Base-by-base conservation (phyloP, 2,329 filamentous ascomycete genomes). In the Onygenales sp. region DNA sequence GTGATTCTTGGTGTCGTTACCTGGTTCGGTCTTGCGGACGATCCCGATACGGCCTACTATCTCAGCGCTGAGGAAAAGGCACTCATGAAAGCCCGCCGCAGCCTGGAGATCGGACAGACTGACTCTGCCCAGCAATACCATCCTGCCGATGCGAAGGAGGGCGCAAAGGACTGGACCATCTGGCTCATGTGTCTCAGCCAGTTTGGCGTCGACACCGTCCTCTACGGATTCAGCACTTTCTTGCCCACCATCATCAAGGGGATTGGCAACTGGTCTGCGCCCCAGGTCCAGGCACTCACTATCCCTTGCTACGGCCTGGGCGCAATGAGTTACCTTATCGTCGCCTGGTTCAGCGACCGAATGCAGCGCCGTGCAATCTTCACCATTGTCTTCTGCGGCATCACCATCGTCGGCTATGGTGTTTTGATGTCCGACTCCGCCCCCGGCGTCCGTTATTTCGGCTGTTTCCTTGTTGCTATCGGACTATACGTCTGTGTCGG, bases 171-270 rank as follows among this genome's bases (percentile, higher is more conserved):
- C 67, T 89, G 85, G 85, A 89, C 86, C 65, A 80, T 88, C 27
- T 89, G 83, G 76, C 70, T 78, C 1, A 89, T 89, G 64, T 84
- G 78, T 58, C 66, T 82, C 39, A 85, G 75, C 5, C 85, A 89
- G 65, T 90, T 90, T 63, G 85, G 86, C 4, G 77, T 79, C 13
- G 85, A 89, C 62, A 87, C 84, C 1, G 86, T 90, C 81, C 75
- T 91, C 0, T 91, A 91, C 62, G 85, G 86, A 4, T 90, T 83
- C 67, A 85, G 82, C 49, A 89, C 85, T 0, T 91, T 91, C 64
- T 70, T 92, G 44, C 87, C 87, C 0, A 89, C 86, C 4, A 91
- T 92, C 59, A 89, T 92, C 66, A 75, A 80, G 43, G 82, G 78
- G 3, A 79, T 91, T 50, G 84, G 85, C 2, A 65, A 64, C 2